Evolutionary conservation across 1,284 basidiomycete genomes (phyloP).

Genomic region (Rhodotorula sp.): DNA sequence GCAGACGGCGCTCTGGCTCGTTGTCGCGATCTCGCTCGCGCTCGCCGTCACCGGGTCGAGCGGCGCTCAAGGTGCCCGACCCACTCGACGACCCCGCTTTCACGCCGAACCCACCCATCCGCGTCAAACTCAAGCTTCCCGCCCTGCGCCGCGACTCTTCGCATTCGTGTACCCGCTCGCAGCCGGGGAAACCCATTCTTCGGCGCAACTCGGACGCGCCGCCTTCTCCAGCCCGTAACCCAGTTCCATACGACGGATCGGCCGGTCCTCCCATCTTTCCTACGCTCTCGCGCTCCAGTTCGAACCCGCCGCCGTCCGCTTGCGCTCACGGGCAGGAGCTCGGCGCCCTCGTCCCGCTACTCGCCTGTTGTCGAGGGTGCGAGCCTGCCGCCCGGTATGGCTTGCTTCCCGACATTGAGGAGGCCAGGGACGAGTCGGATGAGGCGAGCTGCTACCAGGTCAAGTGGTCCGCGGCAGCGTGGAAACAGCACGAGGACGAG

Average conservation of each 20-base stretch:
- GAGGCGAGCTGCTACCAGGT: background rate
- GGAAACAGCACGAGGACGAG: conserved; percentile 5
- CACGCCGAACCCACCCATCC: conserved; percentile 9
- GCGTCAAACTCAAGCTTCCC: conserved; percentile 26
- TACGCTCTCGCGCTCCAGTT: background rate
- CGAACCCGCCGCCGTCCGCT: background rate
- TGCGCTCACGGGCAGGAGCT: background rate
- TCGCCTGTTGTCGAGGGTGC: conserved; percentile 18
- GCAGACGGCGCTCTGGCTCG: background rate
- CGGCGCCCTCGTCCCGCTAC: conserved; percentile 13
- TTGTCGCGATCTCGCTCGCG: background rate
- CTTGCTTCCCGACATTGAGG: no score
- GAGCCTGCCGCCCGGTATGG: conserved; percentile 19
- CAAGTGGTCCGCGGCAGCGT: background rate
- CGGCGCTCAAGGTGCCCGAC: background rate
- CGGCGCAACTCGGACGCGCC: background rate
- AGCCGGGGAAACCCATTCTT: background rate
- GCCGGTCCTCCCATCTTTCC: background rate
- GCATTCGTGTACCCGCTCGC: background rate
- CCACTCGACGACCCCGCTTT: conserved; percentile 12
- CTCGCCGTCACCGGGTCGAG: background rate
- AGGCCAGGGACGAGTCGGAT: background rate
- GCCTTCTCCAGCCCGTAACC: background rate
- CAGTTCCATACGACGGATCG: background rate
- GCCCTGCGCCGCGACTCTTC: conserved; percentile 12